Evolutionary conservation across 306 rosid species (phyloP).

Genomic region (Gynostemma pentaphyllum): DNA sequence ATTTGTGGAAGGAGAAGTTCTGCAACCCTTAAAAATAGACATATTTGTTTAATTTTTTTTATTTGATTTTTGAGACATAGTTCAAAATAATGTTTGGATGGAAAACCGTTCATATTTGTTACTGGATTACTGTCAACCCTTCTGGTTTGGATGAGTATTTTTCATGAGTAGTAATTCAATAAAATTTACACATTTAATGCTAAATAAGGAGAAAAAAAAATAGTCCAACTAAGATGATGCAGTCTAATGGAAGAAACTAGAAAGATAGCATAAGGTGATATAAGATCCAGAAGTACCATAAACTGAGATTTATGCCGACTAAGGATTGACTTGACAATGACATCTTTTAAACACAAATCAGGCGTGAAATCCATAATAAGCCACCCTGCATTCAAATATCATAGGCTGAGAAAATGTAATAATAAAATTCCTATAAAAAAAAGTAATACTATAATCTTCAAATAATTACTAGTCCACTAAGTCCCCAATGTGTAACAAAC

Average conservation of each 20-base stretch:
- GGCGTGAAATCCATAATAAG: constrained; percentile 69
- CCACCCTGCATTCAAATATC: constrained; percentile 43
- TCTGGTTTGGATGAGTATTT: too few species aligned
- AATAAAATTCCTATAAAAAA: too few species aligned
- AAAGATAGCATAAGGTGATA: not conserved
- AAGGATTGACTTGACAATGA: constrained; percentile 59
- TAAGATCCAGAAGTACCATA: constrained; percentile 35
- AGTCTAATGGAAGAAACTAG: not conserved
- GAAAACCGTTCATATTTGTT: too few species aligned
- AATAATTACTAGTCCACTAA: constrained; percentile 71
- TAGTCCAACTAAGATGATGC: too few species aligned
- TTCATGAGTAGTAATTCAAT: too few species aligned
- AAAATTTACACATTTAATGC: too few species aligned
- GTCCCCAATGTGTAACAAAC: constrained; percentile 94
- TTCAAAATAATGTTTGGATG: not conserved
- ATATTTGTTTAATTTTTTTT: not conserved
- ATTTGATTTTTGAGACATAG: not conserved
- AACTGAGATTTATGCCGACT: constrained; percentile 52
- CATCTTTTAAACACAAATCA: constrained; percentile 53
- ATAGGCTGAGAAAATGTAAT: constrained; percentile 16
- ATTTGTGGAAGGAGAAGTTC: not conserved
- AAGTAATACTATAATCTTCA: constrained; percentile 1
- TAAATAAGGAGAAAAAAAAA: too few species aligned
- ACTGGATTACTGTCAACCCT: too few species aligned
- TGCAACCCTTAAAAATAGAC: not conserved